Evolutionary conservation across 2,329 filamentous ascomycete genomes (phyloP).

Genomic region (Arthroderma sp.): DNA sequence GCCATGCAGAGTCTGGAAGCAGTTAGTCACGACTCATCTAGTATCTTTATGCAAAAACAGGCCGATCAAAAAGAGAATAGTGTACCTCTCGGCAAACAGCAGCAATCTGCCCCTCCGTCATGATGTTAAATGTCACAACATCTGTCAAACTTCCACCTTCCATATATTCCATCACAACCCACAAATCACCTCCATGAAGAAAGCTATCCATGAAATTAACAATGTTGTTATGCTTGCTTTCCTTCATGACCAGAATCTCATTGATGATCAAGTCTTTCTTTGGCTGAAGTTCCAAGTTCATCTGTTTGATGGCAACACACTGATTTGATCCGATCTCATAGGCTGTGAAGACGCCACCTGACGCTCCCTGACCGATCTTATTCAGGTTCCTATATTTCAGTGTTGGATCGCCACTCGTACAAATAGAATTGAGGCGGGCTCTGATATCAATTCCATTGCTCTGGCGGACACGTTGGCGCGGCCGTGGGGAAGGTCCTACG

Average conservation of each 20-base stretch:
- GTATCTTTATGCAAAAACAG: too few species aligned
- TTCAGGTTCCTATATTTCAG: slow-evolving; percentile 74
- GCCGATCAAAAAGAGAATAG: slow-evolving; percentile 3
- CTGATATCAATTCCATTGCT: slow-evolving; percentile 74
- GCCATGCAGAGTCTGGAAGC: slow-evolving; percentile 58
- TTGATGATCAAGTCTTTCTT: slow-evolving; percentile 99
- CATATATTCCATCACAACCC: slow-evolving; percentile 99
- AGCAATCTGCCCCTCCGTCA: slow-evolving; percentile 95
- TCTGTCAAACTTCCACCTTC: slow-evolving; percentile 95
- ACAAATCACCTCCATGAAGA: slow-evolving; percentile 75
- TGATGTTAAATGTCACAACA: slow-evolving; percentile 97
- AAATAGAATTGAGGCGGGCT: slow-evolving; percentile 72
- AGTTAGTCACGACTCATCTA: slow-evolving; percentile 11
- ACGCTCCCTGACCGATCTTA: slow-evolving; percentile 96
- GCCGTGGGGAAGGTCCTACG: slow-evolving; percentile 48
- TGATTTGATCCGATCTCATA: slow-evolving; percentile 73
- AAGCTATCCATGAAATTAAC: slow-evolving; percentile 99
- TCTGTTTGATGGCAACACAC: slow-evolving; percentile 96
- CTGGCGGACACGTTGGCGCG: slow-evolving; percentile 64
- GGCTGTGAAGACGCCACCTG: slow-evolving; percentile 86
- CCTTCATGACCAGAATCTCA: slow-evolving; percentile 98
- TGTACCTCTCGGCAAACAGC: slow-evolving; percentile 75
- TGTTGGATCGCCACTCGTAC: slow-evolving; percentile 76
- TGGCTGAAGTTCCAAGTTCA: slow-evolving; percentile 96
- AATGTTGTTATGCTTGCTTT: slow-evolving; percentile 95